Evolutionary conservation across 768 basidiomycete species (phyloP).

Genomic region (Hygrophorus russula): DNA sequence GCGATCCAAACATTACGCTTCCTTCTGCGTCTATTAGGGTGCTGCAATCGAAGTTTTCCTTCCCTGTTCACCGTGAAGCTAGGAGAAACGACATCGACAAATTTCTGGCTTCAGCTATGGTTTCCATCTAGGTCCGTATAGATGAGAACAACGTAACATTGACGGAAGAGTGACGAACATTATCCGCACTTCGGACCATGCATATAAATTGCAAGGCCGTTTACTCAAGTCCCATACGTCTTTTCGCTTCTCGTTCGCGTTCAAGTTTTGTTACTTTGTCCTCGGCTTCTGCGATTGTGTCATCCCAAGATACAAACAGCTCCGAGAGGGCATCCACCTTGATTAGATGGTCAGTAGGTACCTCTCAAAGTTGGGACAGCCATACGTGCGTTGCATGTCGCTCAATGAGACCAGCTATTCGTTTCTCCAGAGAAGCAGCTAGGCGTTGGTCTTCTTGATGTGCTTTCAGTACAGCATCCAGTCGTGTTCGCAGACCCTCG

Average conservation of each 20-base stretch:
- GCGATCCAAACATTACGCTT: no score
- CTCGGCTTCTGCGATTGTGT: constrained; percentile 59
- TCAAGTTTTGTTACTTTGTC: constrained; percentile 46
- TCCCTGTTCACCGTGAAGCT: no score
- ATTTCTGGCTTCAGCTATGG: no score
- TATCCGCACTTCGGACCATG: neutral
- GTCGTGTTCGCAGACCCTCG: constrained; percentile 54
- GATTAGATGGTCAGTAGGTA: no score
- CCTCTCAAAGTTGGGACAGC: constrained; percentile 3
- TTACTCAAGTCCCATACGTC: constrained; percentile 47
- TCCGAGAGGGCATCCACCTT: constrained; percentile 78
- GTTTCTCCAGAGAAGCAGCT: constrained; percentile 51
- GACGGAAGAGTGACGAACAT: neutral
- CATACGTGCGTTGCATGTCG: constrained; percentile 61
- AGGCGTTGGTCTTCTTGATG: constrained; percentile 48
- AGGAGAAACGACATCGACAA: no score
- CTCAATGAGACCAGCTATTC: constrained; percentile 56
- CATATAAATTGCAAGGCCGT: neutral
- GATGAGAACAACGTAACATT: neutral
- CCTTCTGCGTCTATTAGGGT: no score
- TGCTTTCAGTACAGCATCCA: constrained; percentile 43
- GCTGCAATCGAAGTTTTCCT: no score
- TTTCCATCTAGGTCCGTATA: no score
- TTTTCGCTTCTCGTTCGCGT: constrained; percentile 46
- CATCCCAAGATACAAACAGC: constrained; percentile 79